phyloP scores from a whole-genome alignment of 331 rosid species.

The Quercus phellos region DNA sequence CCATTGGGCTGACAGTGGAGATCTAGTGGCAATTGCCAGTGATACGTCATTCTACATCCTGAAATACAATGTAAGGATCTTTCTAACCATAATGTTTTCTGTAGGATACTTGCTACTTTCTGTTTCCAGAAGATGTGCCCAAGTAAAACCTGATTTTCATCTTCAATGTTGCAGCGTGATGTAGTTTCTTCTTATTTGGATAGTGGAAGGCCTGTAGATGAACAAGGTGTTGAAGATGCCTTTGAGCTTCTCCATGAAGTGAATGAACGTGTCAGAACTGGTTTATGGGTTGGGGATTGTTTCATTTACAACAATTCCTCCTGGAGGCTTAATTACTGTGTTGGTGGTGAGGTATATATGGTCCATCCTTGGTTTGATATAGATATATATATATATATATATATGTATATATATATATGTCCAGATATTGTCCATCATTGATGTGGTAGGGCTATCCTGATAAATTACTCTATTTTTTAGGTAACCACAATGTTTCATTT shows the following conservation, averaged over 20 bases:
- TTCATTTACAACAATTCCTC: constrained; percentile 96
- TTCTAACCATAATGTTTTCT: constrained; percentile 6
- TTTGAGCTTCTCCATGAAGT: constrained; percentile 93
- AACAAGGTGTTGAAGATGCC: constrained; percentile 97
- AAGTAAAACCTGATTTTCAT: constrained; percentile 7
- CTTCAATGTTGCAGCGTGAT: constrained; percentile 73
- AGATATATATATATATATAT: no score
- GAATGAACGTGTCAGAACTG: constrained; percentile 94
- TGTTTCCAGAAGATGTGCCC: not conserved
- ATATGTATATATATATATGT: no score
- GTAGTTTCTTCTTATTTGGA: constrained; percentile 88
- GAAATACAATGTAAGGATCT: constrained; percentile 84
- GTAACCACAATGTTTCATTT: constrained; percentile 98
- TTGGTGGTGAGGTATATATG: constrained; percentile 91
- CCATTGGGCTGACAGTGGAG: constrained; percentile 99
- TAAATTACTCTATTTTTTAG: constrained; percentile 37
- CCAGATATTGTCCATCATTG: constrained; percentile 8
- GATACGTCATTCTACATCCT: constrained; percentile 88
- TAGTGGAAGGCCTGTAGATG: constrained; percentile 80
- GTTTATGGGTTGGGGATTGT: constrained; percentile 99
- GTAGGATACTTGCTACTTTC: not conserved
- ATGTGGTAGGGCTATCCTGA: constrained; percentile 11
- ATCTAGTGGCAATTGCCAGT: constrained; percentile 85
- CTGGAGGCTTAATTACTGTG: constrained; percentile 97
- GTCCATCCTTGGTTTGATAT: not conserved